Evolutionary conservation across 306 rosid genomes (phyloP).

Genomic region (Medicago arabica): DNA sequence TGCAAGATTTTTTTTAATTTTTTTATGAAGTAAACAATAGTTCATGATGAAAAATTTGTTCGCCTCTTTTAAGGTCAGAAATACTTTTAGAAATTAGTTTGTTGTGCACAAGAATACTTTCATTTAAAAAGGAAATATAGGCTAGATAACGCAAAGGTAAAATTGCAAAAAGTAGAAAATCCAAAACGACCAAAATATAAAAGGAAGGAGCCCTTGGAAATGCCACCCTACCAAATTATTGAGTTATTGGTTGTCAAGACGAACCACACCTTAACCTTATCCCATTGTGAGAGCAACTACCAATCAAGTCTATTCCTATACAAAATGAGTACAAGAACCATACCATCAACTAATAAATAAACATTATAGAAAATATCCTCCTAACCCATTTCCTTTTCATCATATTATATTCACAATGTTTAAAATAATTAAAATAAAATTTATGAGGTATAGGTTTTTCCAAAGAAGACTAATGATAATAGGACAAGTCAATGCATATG

Average conservation of each 20-base stretch:
- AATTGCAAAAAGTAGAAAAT: slow-evolving; percentile 6
- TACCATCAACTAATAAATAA: neutral
- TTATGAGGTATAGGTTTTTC: neutral
- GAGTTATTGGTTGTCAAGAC: neutral
- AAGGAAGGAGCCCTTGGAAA: neutral
- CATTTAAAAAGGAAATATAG: neutral
- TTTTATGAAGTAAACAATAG: too few relatives aligned
- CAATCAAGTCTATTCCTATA: slow-evolving; percentile 31
- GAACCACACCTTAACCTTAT: slow-evolving; percentile 12
- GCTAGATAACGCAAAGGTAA: neutral
- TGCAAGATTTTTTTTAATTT: too few relatives aligned
- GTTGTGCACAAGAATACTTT: neutral
- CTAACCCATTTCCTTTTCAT: slow-evolving; percentile 21
- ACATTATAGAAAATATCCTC: neutral
- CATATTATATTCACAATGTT: neutral
- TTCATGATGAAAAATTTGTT: too few relatives aligned
- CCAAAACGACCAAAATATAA: neutral
- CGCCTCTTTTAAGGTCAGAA: too few relatives aligned
- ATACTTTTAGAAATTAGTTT: too few relatives aligned
- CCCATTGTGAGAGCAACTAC: neutral
- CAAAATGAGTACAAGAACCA: slow-evolving; percentile 4
- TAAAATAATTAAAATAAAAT: neutral
- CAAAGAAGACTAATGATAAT: neutral
- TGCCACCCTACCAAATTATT: neutral
- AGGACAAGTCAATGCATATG: slow-evolving; percentile 11